These are phyloP conservation scores for Solanum sparsipilum DNA, from an alignment of 257 asterid genomes.

Conservation along the genomic window DNA sequence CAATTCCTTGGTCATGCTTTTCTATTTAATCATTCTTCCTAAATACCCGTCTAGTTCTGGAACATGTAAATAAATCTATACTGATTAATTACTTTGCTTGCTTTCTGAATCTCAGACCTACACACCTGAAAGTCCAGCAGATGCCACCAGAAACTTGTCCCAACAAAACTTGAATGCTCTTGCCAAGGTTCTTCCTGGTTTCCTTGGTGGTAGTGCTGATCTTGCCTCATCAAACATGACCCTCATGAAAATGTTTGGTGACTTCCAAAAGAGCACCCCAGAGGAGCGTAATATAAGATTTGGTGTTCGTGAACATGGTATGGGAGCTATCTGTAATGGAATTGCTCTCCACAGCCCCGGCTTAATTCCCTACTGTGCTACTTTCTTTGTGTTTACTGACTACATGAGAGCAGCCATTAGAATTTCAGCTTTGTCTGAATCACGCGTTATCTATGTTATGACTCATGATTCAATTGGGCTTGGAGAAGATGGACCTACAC, in stretches of 20 bases:
- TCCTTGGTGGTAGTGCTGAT: conserved; percentile 82
- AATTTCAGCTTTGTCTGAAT: conserved; percentile 53
- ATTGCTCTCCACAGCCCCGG: conserved; percentile 74
- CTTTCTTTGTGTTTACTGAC: conserved; percentile 77
- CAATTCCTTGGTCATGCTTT: not conserved
- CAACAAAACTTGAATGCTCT: conserved; percentile 65
- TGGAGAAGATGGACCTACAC: conserved; percentile 87
- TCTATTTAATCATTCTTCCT: not conserved
- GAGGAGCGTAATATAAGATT: conserved; percentile 70
- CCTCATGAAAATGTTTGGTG: conserved; percentile 58
- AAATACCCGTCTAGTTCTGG: not conserved
- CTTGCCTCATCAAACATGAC: conserved; percentile 93
- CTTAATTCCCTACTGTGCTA: conserved; percentile 67
- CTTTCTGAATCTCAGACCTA: conserved; percentile 34
- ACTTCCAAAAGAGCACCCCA: conserved; percentile 70
- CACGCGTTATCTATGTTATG: conserved; percentile 78
- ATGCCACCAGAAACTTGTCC: conserved; percentile 68
- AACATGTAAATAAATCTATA: not conserved
- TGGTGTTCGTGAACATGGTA: conserved; percentile 70
- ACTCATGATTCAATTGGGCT: conserved; percentile 85
- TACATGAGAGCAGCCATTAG: conserved; percentile 76
- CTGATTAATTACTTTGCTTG: not conserved
- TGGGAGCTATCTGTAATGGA: conserved; percentile 75
- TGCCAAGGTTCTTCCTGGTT: conserved; percentile 75
- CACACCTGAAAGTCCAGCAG: conserved; percentile 65